phyloP scores from a whole-genome alignment of 192 early-diverging fungal genomes.

The Obelidium mucronatum region DNA sequence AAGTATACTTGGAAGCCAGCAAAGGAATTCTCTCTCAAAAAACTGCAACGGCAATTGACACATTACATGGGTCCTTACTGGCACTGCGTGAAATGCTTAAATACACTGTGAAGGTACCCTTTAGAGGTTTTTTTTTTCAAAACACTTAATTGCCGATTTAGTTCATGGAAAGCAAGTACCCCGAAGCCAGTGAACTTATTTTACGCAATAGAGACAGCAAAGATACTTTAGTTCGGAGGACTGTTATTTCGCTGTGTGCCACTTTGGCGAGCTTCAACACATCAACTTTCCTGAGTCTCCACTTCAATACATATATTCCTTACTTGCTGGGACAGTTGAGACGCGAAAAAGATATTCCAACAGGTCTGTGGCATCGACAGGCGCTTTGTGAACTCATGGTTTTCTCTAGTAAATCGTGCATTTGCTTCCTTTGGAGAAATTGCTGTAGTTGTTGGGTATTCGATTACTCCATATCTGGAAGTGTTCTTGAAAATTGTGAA shows the following conservation, averaged over 20 bases:
- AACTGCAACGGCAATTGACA: conserved; percentile 55
- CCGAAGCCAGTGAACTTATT: conserved; percentile 70
- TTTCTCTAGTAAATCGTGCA: conserved; percentile 48
- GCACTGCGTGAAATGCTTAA: conserved; percentile 74
- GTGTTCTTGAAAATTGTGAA: conserved; percentile 72
- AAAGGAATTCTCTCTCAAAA: conserved; percentile 58
- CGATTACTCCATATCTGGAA: conserved; percentile 78
- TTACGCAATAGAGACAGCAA: conserved; percentile 72
- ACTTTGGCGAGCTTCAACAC: conserved; percentile 76
- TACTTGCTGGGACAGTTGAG: conserved; percentile 72
- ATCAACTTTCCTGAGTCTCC: conserved; percentile 57
- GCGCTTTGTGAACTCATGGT: conserved; percentile 10
- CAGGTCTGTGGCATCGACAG: conserved; percentile 20
- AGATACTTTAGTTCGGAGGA: conserved; percentile 72
- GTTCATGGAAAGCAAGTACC: conserved; percentile 81
- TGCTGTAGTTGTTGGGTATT: conserved; percentile 69
- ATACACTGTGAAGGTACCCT: conserved; percentile 61
- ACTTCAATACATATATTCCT: conserved; percentile 69
- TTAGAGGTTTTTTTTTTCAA: conserved; percentile 1
- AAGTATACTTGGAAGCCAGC: conserved; percentile 76
- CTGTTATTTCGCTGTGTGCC: conserved; percentile 78
- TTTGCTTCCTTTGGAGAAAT: conserved; percentile 80
- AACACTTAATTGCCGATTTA: no score
- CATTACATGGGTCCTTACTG: conserved; percentile 77
- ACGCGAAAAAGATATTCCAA: conserved; percentile 63